Evolutionary conservation across 495 filamentous ascomycete genomes (phyloP).

Genomic region (Penicillium atrosanguineum): DNA sequence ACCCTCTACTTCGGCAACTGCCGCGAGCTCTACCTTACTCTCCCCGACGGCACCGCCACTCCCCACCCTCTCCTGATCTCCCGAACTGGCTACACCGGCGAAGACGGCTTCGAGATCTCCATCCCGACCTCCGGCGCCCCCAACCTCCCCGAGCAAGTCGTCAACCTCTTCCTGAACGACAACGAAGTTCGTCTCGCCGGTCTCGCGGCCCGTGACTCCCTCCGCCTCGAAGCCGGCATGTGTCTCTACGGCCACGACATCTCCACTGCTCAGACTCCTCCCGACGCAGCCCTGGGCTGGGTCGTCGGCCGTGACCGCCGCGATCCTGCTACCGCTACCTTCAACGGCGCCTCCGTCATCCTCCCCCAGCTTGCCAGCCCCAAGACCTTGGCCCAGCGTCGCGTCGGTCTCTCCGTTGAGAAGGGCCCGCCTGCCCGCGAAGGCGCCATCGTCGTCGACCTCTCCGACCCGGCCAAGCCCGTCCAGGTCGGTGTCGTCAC

Average conservation of each 20-base stretch:
- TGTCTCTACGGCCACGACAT: conserved; percentile 98
- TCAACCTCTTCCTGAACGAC: conserved; percentile 62
- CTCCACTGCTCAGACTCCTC: conserved; percentile 83
- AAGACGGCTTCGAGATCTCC: conserved; percentile 97
- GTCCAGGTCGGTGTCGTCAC: conserved; percentile 66
- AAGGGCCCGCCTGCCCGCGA: conserved; percentile 84
- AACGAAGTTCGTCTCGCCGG: conserved; percentile 75
- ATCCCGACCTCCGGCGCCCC: conserved; percentile 54
- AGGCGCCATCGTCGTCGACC: conserved; percentile 73
- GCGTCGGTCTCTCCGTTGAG: conserved; percentile 79
- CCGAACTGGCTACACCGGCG: conserved; percentile 91
- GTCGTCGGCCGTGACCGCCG: conserved; percentile 77
- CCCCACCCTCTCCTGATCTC: conserved; percentile 68
- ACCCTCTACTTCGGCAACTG: conserved; percentile 79
- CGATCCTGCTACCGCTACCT: conserved; percentile 50
- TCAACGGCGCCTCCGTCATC: conserved; percentile 74
- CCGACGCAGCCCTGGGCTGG: conserved; percentile 81
- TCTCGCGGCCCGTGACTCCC: conserved; percentile 84
- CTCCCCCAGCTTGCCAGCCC: conserved; percentile 65
- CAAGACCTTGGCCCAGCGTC: conserved; percentile 68
- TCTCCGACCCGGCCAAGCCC: conserved; percentile 51
- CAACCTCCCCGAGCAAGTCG: conserved; percentile 42
- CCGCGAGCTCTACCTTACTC: conserved; percentile 52
- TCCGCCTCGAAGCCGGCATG: conserved; percentile 95
- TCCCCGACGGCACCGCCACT: conserved; percentile 41